Evolutionary conservation across 169 alveolate genomes (phyloP), one percentile per base, ranked within the genome.

Genomic region (Plasmodium gallinaceum): DNA sequence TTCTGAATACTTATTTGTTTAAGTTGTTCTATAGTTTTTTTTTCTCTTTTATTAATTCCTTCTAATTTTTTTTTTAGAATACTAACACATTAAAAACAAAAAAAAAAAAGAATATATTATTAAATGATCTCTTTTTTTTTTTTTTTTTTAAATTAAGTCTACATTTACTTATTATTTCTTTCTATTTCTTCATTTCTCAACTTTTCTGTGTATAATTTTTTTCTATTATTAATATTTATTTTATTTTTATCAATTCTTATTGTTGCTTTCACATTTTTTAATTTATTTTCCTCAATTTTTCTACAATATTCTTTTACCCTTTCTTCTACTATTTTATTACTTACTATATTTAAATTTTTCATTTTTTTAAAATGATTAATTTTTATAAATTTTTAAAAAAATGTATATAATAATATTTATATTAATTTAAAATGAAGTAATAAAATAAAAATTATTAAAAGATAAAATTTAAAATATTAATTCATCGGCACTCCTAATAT

Each of bases 151-250:
- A 57, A 57, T n/a, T 57, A 57, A 16, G 89, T 64, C 69, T 78
- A 65, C 89, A 78, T 65, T 65, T 78, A 78, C 89, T 65, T 78
- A 65, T 78, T 78, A 57, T 78, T 62, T 62, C 89, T 78, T 70
- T 78, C 78, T 10, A 78, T 78, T 39, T 78, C 89, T 3, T 78
- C 80, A 22, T 78, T 78, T 24, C 78, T 62, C 16, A 78, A 22
- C 48, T 78, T 78, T 2, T 68, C 89, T 12, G 51, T 54, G 58
- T 78, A 78, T n/a, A 78, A 37, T 45, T 78, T 78, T 62, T 78
- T 78, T 42, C 58, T 26, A 42, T 78, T 78, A 24, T 78, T 78
- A 18, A 78, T 51, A 51, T 45, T 65, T 22, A 65, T 65, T 37
- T 65, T 78, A 10, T 42, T 78, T n/a, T 39, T 48, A 43, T 51